phyloP scores from a whole-genome alignment of 306 rosid genomes.

The Clitoria ternatea region DNA sequence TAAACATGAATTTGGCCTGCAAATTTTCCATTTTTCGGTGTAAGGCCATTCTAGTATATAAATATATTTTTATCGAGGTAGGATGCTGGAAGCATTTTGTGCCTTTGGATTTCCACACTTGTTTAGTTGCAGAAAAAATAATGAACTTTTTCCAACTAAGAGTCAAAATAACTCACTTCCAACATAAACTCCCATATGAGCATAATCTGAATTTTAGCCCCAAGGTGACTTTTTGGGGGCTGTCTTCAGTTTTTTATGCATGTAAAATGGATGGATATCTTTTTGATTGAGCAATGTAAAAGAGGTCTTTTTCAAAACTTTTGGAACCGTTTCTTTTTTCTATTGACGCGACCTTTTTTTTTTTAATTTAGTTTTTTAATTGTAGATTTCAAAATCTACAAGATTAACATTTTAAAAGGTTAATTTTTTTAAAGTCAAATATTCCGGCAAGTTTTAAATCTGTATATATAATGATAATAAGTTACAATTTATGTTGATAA shows the following conservation, averaged over 20 bases:
- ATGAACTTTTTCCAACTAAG: neutral
- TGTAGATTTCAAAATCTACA: too few species aligned
- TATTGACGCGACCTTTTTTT: too few species aligned
- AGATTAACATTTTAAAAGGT: too few species aligned
- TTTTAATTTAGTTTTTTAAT: too few species aligned
- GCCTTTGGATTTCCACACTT: neutral
- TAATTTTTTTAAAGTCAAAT: too few species aligned
- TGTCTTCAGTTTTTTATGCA: neutral
- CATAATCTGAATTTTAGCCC: neutral
- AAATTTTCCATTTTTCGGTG: slow-evolving; percentile 1
- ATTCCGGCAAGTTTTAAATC: too few species aligned
- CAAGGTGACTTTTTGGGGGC: neutral
- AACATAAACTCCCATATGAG: neutral
- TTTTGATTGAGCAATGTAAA: neutral
- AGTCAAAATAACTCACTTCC: neutral
- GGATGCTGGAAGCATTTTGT: slow-evolving; percentile 26
- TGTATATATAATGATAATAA: too few species aligned
- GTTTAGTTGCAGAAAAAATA: neutral
- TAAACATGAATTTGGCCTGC: slow-evolving; percentile 32
- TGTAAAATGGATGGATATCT: neutral
- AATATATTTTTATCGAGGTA: slow-evolving; percentile 21
- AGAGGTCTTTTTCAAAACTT: too few species aligned
- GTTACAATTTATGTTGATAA: too few species aligned
- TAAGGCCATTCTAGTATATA: slow-evolving; percentile 23
- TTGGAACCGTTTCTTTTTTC: too few species aligned